Evolutionary conservation across 2,329 filamentous ascomycete genomes (phyloP).

Genomic region (Sclerotiophoma versabilis): DNA sequence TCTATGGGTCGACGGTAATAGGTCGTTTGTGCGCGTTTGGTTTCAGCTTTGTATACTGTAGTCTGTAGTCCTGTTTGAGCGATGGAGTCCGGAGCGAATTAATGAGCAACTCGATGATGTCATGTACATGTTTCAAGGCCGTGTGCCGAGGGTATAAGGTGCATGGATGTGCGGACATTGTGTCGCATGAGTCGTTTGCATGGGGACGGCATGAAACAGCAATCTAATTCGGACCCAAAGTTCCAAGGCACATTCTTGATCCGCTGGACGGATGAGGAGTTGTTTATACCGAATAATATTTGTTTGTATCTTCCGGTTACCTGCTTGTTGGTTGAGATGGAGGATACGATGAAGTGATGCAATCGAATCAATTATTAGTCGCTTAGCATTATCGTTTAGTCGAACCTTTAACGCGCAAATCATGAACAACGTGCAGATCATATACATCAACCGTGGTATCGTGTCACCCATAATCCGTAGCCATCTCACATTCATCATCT

Average conservation of each 20-base stretch:
- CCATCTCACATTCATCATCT: neutral
- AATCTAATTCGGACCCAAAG: slow-evolving; percentile 1
- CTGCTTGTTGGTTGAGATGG: too few species aligned
- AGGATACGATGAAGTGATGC: too few species aligned
- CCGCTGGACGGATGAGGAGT: slow-evolving; percentile 4
- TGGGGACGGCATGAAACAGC: neutral
- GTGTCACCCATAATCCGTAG: neutral
- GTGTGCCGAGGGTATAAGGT: neutral
- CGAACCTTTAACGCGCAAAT: too few species aligned
- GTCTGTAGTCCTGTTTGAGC: neutral
- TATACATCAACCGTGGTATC: neutral
- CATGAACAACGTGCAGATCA: neutral
- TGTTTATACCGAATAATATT: neutral
- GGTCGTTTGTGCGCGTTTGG: neutral
- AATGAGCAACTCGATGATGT: neutral
- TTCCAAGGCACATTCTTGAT: neutral
- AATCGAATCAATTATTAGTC: too few species aligned
- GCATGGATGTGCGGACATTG: neutral
- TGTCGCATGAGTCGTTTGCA: slow-evolving; percentile 1
- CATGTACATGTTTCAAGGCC: slow-evolving; percentile 4
- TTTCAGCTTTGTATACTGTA: neutral
- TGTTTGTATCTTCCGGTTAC: too few species aligned
- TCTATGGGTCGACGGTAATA: slow-evolving; percentile 3
- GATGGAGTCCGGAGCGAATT: slow-evolving; percentile 6
- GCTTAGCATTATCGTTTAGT: slow-evolving; percentile 11